Conservation (phyloP, 2,329 filamentous ascomycete species). For the Alternaria burnsii region DNA sequence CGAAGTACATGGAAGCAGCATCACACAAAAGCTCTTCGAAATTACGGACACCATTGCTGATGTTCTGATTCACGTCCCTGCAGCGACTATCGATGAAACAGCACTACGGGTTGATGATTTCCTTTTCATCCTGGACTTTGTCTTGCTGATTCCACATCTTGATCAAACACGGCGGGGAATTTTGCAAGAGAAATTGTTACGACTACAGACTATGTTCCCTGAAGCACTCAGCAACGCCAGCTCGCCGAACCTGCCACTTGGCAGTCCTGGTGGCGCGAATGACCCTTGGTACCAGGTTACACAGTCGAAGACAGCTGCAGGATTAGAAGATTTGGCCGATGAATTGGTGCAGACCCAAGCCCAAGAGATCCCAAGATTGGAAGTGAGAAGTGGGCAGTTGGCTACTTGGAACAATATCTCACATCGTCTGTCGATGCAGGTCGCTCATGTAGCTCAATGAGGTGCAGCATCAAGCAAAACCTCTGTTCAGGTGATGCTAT, state of each 20-base stretch:
- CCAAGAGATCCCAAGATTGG: constrained; percentile 20
- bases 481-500: background rate
- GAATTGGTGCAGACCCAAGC: constrained; percentile 17
- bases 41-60: constrained; percentile 68
- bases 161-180: constrained; percentile 58
- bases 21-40: constrained; percentile 68
- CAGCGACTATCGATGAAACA: constrained; percentile 57
- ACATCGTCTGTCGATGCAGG: constrained; percentile 36
- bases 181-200: constrained; percentile 54
- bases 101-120: constrained; percentile 63
- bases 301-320: constrained; percentile 45
- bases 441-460: constrained; percentile 12
- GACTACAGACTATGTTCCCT: constrained; percentile 47
- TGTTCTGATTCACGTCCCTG: constrained; percentile 62
- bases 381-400: constrained; percentile 29
- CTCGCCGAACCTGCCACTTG: constrained; percentile 42
- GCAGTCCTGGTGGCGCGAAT: constrained; percentile 32
- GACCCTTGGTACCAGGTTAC: constrained; percentile 49
- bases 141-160: constrained; percentile 60
- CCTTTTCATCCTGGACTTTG: constrained; percentile 60
- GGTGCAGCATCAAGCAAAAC: background rate
- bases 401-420: constrained; percentile 48
- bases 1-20: constrained; percentile 64
- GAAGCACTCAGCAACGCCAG: constrained; percentile 45
- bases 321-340: constrained; percentile 32